Percentiles rank a stretch among this genome's conserved stretches.
phyloP scores from a whole-genome alignment of 257 asterid genomes.

The Leonotis leonurus region DNA sequence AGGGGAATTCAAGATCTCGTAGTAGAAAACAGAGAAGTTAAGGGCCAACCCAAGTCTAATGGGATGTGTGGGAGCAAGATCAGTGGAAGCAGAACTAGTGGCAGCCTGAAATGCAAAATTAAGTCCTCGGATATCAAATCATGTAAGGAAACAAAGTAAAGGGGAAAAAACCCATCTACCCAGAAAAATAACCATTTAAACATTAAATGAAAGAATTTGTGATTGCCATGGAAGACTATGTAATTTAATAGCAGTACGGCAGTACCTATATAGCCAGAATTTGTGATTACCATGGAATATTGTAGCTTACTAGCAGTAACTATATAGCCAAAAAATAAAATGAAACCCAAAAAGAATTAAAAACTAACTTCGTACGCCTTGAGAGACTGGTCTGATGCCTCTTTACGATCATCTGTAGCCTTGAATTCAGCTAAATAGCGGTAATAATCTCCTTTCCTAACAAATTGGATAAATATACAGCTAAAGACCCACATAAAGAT shows the following conservation, averaged over 20 bases:
- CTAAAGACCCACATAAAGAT: not conserved
- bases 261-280: too few species aligned
- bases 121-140: not conserved
- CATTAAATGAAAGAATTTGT: not conserved
- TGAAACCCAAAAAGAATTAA: not conserved
- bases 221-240: not conserved
- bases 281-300: too few species aligned
- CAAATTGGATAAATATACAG: not conserved
- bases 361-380: conserved; percentile 21
- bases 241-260: too few species aligned
- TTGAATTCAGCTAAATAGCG: conserved; percentile 23
- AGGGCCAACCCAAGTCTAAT: conserved; percentile 68
- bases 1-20: conserved; percentile 75
- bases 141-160: not conserved
- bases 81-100: conserved; percentile 50
- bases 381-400: conserved; percentile 23
- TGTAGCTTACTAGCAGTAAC: not conserved
- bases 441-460: conserved; percentile 23
- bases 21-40: conserved; percentile 72
- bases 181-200: not conserved
- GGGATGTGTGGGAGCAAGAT: conserved; percentile 73
- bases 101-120: conserved; percentile 52
- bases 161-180: not conserved
- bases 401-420: conserved; percentile 21
- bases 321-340: not conserved